Conservation (phyloP, 306 rosid species). For the Cucurbita pepo region DNA sequence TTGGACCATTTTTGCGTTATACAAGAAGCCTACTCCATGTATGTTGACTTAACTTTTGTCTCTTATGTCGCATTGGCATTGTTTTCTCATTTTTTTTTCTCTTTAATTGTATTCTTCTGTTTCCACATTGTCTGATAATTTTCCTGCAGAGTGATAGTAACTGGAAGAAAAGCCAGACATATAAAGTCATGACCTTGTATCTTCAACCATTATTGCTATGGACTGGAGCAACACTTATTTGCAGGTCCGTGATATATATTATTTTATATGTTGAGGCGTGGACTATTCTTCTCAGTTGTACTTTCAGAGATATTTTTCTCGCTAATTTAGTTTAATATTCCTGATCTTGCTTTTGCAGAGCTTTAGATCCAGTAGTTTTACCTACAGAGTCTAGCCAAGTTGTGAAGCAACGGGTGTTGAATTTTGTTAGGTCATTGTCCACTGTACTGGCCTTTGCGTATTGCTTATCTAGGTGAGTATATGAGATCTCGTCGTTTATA, state of each 20-base stretch:
- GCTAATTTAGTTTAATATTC: neutral
- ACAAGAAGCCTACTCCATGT: conserved; percentile 52
- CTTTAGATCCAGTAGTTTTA: conserved; percentile 60
- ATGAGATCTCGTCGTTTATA: conserved; percentile 9
- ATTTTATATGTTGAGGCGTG: neutral
- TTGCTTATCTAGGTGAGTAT: conserved; percentile 74
- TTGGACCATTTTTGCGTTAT: conserved; percentile 51
- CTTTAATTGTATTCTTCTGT: neutral
- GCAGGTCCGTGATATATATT: conserved; percentile 42
- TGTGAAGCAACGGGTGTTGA: conserved; percentile 68
- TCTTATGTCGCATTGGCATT: neutral
- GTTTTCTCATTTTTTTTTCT: neutral
- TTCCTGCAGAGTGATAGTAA: conserved; percentile 55
- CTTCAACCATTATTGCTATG: conserved; percentile 74
- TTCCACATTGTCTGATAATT: neutral
- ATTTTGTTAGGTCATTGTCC: conserved; percentile 72
- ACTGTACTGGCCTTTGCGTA: conserved; percentile 76
- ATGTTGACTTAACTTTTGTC: conserved; percentile 11
- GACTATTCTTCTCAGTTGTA: neutral
- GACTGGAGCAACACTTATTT: conserved; percentile 71
- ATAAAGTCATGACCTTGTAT: conserved; percentile 46
- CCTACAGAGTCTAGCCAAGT: conserved; percentile 58
- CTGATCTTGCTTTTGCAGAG: conserved; percentile 28
- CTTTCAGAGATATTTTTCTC: neutral
- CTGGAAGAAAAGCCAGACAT: conserved; percentile 76